Evolutionary conservation across 371 early-diverging fungal genomes (phyloP).

Genomic region (Mucor racemosus): DNA sequence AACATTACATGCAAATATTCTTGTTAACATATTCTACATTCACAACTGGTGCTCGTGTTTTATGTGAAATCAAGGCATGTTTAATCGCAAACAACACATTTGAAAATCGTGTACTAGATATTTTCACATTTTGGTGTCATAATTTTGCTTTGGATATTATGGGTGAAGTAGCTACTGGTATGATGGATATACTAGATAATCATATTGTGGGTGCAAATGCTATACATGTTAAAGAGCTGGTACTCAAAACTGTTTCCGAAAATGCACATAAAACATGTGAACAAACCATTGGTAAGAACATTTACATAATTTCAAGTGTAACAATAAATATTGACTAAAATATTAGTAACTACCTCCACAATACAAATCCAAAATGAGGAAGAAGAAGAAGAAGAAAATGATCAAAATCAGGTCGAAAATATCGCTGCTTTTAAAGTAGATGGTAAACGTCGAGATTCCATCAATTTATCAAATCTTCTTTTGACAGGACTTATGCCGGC

Average conservation of each 20-base stretch:
- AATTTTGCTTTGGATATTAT: conserved; percentile 38
- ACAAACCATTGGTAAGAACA: neutral
- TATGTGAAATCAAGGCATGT: conserved; percentile 57
- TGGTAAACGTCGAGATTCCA: conserved; percentile 19
- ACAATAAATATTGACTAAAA: neutral
- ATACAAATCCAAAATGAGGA: neutral
- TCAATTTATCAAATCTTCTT: conserved; percentile 57
- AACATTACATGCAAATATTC: conserved; percentile 48
- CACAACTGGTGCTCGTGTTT: conserved; percentile 52
- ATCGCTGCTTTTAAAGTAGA: conserved; percentile 7
- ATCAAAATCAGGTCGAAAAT: conserved; percentile 20
- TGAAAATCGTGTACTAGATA: conserved; percentile 23
- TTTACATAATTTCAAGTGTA: neutral
- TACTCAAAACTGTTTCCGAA: conserved; percentile 36
- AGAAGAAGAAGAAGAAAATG: neutral
- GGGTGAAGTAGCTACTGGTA: conserved; percentile 50
- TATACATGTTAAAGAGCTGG: conserved; percentile 26
- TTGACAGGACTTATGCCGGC: conserved; percentile 67
- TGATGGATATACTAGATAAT: conserved; percentile 41
- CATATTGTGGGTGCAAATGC: conserved; percentile 7
- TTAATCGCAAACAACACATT: neutral
- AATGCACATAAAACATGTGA: conserved; percentile 29
- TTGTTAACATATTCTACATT: conserved; percentile 65
- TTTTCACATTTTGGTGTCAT: conserved; percentile 38
- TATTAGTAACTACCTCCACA: neutral